A percentile compares a stretch with the other conserved stretches of the same genome.
These are phyloP conservation scores for Drechmeria coniospora DNA, from an alignment of 2,329 filamentous ascomycete species.

Conservation along the genomic window DNA sequence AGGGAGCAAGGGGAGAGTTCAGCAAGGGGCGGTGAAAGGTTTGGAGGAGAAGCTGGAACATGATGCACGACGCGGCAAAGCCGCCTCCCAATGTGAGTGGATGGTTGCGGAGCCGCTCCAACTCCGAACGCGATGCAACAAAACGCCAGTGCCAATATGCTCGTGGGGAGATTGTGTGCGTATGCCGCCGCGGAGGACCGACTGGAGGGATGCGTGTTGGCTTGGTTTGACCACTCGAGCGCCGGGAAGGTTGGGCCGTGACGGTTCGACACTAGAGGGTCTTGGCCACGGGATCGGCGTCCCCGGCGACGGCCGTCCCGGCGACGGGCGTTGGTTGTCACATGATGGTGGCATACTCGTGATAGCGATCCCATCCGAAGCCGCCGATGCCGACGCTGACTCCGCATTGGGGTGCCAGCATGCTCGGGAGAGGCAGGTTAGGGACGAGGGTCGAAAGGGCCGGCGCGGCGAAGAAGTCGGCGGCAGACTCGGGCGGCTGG, in stretches of 20 bases:
- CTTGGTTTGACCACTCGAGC: not conserved
- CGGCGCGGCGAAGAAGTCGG: conserved; percentile 67
- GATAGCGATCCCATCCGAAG: conserved; percentile 77
- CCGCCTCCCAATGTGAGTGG: conserved; percentile 17
- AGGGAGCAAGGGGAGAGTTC: too few relatives aligned
- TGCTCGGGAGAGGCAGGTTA: conserved; percentile 68
- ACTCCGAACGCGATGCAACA: conserved; percentile 28
- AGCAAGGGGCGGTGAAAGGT: too few relatives aligned
- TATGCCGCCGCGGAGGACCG: conserved; percentile 21
- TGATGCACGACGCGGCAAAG: too few relatives aligned
- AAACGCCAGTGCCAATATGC: conserved; percentile 22
- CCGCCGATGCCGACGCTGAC: conserved; percentile 40
- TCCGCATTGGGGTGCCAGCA: conserved; percentile 70
- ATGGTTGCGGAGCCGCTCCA: conserved; percentile 21
- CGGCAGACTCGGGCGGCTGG: conserved; percentile 53
- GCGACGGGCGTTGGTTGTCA: conserved; percentile 48
- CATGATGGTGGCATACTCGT: conserved; percentile 76
- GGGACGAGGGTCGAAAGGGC: conserved; percentile 60
- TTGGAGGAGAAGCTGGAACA: too few relatives aligned
- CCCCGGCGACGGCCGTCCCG: conserved; percentile 27
- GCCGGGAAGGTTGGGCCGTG: conserved; percentile 7
- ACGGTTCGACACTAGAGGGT: conserved; percentile 24
- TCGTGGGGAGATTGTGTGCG: conserved; percentile 14
- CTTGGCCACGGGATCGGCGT: conserved; percentile 31
- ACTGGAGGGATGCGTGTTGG: conserved; percentile 10